phyloP scores from a whole-genome alignment of 2,329 filamentous ascomycete species.

The Alternaria gansuensis region DNA sequence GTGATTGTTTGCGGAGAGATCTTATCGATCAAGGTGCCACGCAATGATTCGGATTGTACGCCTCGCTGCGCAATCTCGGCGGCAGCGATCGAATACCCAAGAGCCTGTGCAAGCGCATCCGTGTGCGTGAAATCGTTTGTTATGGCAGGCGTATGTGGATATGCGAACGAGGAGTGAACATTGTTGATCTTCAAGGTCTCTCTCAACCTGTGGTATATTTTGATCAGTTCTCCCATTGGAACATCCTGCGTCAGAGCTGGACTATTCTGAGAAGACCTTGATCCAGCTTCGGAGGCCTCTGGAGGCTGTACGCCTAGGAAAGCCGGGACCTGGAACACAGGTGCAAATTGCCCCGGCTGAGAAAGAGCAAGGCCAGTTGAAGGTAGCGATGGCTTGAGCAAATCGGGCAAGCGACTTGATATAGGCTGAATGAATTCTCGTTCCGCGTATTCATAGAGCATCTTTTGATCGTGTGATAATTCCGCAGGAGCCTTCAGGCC shows the following conservation, averaged over 20 bases:
- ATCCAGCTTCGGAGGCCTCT: conserved; percentile 37
- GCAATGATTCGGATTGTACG: conserved; percentile 71
- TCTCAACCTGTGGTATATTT: conserved; percentile 65
- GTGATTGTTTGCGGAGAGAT: conserved; percentile 85
- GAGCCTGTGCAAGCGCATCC: conserved; percentile 69
- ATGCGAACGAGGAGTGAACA: conserved; percentile 58
- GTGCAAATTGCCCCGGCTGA: conserved; percentile 16
- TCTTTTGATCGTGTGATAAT: conserved; percentile 55
- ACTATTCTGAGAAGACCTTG: conserved; percentile 34
- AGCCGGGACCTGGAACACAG: conserved; percentile 45
- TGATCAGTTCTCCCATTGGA: conserved; percentile 59
- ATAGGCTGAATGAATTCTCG: conserved; percentile 62
- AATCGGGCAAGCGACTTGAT: conserved; percentile 52
- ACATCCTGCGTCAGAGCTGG: conserved; percentile 31
- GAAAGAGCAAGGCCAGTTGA: conserved; percentile 27
- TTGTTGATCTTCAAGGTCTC: conserved; percentile 64
- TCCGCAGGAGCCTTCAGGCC: conserved; percentile 35
- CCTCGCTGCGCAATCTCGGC: conserved; percentile 93
- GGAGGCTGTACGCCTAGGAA: conserved; percentile 39
- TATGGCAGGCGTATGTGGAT: conserved; percentile 53
- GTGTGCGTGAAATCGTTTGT: conserved; percentile 61
- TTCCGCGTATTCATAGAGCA: conserved; percentile 62
- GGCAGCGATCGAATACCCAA: conserved; percentile 86
- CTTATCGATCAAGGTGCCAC: conserved; percentile 80
- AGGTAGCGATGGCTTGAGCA: conserved; percentile 38